Base-by-base conservation (phyloP, 495 filamentous ascomycete species). In the Daldinia caldariorum region DNA sequence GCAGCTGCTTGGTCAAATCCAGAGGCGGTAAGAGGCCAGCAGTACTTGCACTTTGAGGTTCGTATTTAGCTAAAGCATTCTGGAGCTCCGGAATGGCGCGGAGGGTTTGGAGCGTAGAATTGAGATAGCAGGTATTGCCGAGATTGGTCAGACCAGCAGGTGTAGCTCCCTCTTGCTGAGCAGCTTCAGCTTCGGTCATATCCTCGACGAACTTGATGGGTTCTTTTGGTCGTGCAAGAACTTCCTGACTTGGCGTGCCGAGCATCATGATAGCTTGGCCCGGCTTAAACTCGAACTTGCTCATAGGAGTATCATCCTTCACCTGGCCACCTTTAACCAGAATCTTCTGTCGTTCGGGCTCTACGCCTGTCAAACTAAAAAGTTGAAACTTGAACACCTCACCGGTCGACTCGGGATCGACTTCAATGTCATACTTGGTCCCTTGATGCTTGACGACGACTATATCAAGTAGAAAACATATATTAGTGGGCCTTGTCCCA, bases 41-140 rank as follows among this genome's bases (percentile, higher is more conserved):
- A n/a, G 70, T 53, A 22, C 41, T 47, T 20, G 55, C 61, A 31
- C 41, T 65, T 41, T 65, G 74, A 31, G 86, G 77, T 35, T 84
- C 84, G 79, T 97, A 97, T 66, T 83, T 86, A 38, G 78, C 73
- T 16, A 99, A 85, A 75, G 94, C 90, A 38, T 91, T 84, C 73
- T 97, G 93, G 29, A 99, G 85, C 79, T 99, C 95, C 0, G 96
- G 96, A 58, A 99, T 92, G 66, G 92, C 86, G 61, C 92, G 88
- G 62, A 99, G 82, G 4, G 92, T 88, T 79, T 99, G 95, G 20
- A 99, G 85, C 0, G 95, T 97, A 22, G 96, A 94, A 83, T 99
- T 99, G 75, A 98, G 88, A 77, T 99, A 99, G 83, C 95, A 99
- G 1, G 95, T 98, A 76, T 99, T 99, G 26, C 95, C 95, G 66